Conservation (phyloP, 192 early-diverging fungal genomes). For the Entophlyctis helioformis region DNA sequence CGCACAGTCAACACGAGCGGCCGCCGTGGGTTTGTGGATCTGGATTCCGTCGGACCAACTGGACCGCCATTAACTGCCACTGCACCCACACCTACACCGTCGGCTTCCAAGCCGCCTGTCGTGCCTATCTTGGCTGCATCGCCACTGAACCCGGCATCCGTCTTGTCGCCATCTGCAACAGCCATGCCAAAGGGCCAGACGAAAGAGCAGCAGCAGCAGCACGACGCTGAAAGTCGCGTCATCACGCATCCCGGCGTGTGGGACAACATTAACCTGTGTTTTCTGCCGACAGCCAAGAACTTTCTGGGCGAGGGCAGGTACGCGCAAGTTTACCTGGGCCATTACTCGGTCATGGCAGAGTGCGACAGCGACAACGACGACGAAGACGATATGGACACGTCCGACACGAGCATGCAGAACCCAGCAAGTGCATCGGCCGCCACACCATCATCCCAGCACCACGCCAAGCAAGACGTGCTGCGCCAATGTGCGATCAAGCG, state of each 20-base stretch:
- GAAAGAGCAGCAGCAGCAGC: background rate
- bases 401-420: background rate
- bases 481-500: slow-evolving; percentile 37
- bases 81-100: background rate
- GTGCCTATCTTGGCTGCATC: too few relatives aligned
- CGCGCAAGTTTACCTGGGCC: slow-evolving; percentile 25
- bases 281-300: slow-evolving; percentile 34
- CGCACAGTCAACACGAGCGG: slow-evolving; percentile 5
- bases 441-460: background rate
- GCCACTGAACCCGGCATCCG: background rate
- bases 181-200: too few relatives aligned
- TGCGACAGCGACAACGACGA: slow-evolving; percentile 4
- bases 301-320: slow-evolving; percentile 39
- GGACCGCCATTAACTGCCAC: background rate
- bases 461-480: slow-evolving; percentile 1
- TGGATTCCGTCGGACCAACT: too few relatives aligned
- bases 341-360: slow-evolving; percentile 24
- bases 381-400: background rate
- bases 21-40: slow-evolving; percentile 23
- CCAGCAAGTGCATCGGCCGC: background rate
- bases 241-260: slow-evolving; percentile 7
- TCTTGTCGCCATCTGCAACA: background rate
- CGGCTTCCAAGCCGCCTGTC: background rate
- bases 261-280: slow-evolving; percentile 24
- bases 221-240: background rate